These are phyloP conservation scores for Sporothrix schenckii DNA, from an alignment of 2,329 filamentous ascomycete genomes.

Conservation along the genomic window DNA sequence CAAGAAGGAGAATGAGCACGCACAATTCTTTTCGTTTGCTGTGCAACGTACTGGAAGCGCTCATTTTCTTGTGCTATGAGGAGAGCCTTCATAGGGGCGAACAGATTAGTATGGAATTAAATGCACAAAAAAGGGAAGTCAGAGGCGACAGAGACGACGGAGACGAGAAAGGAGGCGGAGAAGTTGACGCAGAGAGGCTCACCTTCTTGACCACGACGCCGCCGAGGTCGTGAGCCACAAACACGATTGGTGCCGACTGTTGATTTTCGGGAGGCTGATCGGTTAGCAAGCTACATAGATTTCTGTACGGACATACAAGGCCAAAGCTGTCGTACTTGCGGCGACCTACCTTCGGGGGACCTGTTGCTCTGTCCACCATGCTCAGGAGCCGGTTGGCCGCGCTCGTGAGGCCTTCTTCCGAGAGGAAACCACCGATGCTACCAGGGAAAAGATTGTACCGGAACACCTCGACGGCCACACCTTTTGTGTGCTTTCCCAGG, in stretches of 20 bases:
- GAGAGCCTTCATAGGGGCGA: not conserved
- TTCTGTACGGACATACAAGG: not conserved
- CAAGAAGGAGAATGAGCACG: not conserved
- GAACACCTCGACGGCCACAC: not conserved
- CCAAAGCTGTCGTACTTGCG: not conserved
- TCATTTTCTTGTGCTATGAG: not conserved
- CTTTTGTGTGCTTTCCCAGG: not conserved
- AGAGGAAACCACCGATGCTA: constrained; percentile 15
- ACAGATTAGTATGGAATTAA: not conserved
- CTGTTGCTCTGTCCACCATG: not conserved
- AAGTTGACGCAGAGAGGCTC: not conserved
- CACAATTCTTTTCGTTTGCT: constrained; percentile 11
- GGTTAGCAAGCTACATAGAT: not conserved
- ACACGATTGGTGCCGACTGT: constrained; percentile 6
- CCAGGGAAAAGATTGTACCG: constrained; percentile 16
- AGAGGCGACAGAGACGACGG: not conserved
- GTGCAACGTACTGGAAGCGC: not conserved
- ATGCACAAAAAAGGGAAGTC: not conserved
- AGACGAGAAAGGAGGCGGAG: too few species aligned
- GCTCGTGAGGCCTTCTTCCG: not conserved
- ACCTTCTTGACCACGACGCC: constrained; percentile 23
- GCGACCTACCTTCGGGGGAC: not conserved
- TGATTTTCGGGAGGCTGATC: not conserved
- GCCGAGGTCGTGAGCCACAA: constrained; percentile 23
- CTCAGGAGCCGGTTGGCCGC: constrained; percentile 21